Percentiles rank a stretch among this genome's conserved stretches.
phyloP scores from a whole-genome alignment of 441 rosid species.

The Arabidopsis lyrata region DNA sequence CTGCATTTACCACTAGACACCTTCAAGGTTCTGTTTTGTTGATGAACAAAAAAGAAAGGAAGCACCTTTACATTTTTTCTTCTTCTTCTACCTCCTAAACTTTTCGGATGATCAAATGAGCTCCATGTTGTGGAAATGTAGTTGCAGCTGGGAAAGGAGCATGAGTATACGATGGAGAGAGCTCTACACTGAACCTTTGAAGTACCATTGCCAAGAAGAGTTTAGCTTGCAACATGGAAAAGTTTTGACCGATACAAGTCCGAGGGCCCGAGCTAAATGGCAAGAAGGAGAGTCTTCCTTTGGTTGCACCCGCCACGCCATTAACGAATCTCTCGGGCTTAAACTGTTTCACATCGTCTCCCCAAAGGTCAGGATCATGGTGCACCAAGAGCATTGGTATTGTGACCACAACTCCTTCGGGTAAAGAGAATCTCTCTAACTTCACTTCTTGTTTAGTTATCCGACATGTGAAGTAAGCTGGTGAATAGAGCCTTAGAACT shows the following conservation, averaged over 20 bases:
- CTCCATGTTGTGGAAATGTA: constrained; percentile 54
- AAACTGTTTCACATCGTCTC: constrained; percentile 56
- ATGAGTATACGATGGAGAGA: constrained; percentile 60
- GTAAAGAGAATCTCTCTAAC: constrained; percentile 46
- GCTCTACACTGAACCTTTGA: constrained; percentile 52
- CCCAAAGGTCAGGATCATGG: constrained; percentile 58
- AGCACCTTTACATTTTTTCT: neutral
- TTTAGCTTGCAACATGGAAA: constrained; percentile 61
- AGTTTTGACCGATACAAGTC: constrained; percentile 62
- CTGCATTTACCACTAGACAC: constrained; percentile 18
- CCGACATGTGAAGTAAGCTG: constrained; percentile 48
- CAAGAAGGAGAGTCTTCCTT: constrained; percentile 48
- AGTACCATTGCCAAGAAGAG: constrained; percentile 51
- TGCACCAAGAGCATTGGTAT: constrained; percentile 49
- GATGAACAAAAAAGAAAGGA: constrained; percentile 23
- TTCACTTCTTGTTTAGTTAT: constrained; percentile 50
- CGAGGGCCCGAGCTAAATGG: constrained; percentile 62
- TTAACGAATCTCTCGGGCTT: constrained; percentile 60
- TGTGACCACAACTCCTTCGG: constrained; percentile 47
- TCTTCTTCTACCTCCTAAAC: constrained; percentile 22
- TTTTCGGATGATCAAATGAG: constrained; percentile 51
- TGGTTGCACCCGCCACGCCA: constrained; percentile 55
- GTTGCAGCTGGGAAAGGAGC: constrained; percentile 53
- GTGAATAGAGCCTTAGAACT: constrained; percentile 43
- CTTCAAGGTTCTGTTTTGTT: constrained; percentile 18